These are phyloP conservation scores for Neonectria faginata DNA, from an alignment of 2,329 filamentous ascomycete genomes.

Conservation along the genomic window DNA sequence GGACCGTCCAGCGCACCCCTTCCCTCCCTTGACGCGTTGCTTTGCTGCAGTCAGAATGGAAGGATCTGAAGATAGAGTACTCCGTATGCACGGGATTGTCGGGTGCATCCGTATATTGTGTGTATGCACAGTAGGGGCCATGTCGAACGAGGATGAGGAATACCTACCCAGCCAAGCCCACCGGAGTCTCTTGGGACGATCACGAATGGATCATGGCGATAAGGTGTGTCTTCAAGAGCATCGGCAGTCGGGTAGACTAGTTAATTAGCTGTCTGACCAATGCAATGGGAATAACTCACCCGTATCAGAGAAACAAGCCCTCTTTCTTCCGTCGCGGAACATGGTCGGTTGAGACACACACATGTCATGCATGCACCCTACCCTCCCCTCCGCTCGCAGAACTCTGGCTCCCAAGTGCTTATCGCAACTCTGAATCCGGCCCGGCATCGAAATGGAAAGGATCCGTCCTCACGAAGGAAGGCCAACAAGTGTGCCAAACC, in stretches of 20 bases:
- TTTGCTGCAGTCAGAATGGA: neutral
- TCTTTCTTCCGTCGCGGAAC: neutral
- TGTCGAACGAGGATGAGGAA: neutral
- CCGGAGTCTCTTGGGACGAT: neutral
- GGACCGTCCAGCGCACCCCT: slow-evolving; percentile 17
- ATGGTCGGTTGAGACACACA: neutral
- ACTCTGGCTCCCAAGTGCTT: slow-evolving; percentile 27
- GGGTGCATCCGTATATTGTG: neutral
- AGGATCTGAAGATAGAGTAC: slow-evolving; percentile 22
- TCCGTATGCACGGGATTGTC: neutral
- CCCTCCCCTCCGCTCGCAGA: neutral
- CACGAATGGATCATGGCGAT: neutral
- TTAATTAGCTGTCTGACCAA: neutral
- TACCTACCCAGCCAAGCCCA: neutral
- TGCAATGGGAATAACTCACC: slow-evolving; percentile 6
- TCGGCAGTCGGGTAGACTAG: neutral
- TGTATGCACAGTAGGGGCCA: neutral
- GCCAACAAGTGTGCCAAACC: slow-evolving; percentile 10
- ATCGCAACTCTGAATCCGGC: slow-evolving; percentile 38
- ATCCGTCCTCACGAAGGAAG: neutral
- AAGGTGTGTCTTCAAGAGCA: neutral
- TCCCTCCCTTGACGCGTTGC: neutral
- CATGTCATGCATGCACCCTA: slow-evolving; percentile 8
- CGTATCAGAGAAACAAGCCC: neutral
- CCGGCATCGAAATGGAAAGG: slow-evolving; percentile 10